Percentiles rank a stretch among this genome's conserved stretches.
Conservation (phyloP, 805 yeast genomes). For the Saccharomycodes ludwigii region DNA sequence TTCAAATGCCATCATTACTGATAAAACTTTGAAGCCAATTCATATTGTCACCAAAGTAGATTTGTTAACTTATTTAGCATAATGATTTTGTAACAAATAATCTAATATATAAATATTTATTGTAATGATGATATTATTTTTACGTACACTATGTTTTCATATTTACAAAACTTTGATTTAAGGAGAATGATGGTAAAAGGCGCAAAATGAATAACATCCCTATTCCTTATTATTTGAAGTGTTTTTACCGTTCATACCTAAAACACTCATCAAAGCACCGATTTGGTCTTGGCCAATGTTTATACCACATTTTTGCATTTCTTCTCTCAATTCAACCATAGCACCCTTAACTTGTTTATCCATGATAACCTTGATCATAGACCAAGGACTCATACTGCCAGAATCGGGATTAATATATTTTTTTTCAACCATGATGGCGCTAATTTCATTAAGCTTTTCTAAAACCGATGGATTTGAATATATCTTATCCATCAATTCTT, state of each 20-base stretch:
- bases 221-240: slow-evolving; percentile 1
- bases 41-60: slow-evolving; percentile 86
- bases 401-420: slow-evolving; percentile 10
- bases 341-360: slow-evolving; percentile 17
- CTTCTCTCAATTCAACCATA: slow-evolving; percentile 15
- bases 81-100: slow-evolving; percentile 3
- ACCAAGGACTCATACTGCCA: slow-evolving; percentile 13
- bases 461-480: slow-evolving; percentile 13
- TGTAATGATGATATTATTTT: not conserved
- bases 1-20: slow-evolving; percentile 76
- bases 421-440: slow-evolving; percentile 14
- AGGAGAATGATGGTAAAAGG: not conserved
- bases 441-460: slow-evolving; percentile 11
- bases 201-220: too few relatives aligned
- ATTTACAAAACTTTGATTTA: not conserved
- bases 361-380: slow-evolving; percentile 17
- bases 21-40: slow-evolving; percentile 53
- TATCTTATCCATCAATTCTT: slow-evolving; percentile 15
- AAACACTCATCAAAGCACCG: slow-evolving; percentile 18
- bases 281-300: slow-evolving; percentile 17
- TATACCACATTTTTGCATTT: slow-evolving; percentile 17
- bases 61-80: slow-evolving; percentile 40
- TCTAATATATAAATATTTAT: not conserved
- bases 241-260: slow-evolving; percentile 15
- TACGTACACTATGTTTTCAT: not conserved